Evolutionary conservation across 2,329 filamentous ascomycete genomes (phyloP), one percentile per base, ranked within the genome.

Genomic region (Pseudogymnoascus pannorum): DNA sequence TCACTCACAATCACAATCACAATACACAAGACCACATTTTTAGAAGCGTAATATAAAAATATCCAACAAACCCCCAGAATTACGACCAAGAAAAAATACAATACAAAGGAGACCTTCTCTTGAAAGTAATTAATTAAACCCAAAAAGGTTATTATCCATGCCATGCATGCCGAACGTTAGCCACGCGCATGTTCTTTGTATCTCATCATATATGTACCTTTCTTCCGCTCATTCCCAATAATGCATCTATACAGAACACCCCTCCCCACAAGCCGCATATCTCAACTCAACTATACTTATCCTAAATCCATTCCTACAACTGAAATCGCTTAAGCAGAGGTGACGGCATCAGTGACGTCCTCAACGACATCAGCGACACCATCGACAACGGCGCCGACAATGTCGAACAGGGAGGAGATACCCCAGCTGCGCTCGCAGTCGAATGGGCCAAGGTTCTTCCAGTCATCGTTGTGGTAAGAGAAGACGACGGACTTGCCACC

Each of bases 401-500:
- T 26, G 20, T 51, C 20, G 44, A 70, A 70, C 33, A 69, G 59
- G 11, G 67, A 24, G 57, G 69, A 66, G n/a, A 63, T 31, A 60
- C 92, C 91, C 84, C 91, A 97, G 81, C 81, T 80, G 77, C 87
- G 85, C 86, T 97, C 92, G 69, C 92, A 91, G 64, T 77, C 76
- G 75, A 86, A 90, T 33, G 76, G 73, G 67, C 87, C 88, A 29
- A 82, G 76, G 40, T 76, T 70, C 86, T 97, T 97, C 92, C 92
- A 97, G 68, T 75, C 66, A 74, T 97, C 92, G 70, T 95, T 79
- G 69, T 83, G 79, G 77, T 82, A 91, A 68, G 86, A 89, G 85
- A 97, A 95, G 79, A 96, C 87, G 74, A 91, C 86, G 44, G 85
- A 83, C 76, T 86, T 82, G 70, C 80, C 76, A 70, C 91, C 91